Conservation (phyloP, 371 early-diverging fungal species). For the Mortierella sp. region DNA sequence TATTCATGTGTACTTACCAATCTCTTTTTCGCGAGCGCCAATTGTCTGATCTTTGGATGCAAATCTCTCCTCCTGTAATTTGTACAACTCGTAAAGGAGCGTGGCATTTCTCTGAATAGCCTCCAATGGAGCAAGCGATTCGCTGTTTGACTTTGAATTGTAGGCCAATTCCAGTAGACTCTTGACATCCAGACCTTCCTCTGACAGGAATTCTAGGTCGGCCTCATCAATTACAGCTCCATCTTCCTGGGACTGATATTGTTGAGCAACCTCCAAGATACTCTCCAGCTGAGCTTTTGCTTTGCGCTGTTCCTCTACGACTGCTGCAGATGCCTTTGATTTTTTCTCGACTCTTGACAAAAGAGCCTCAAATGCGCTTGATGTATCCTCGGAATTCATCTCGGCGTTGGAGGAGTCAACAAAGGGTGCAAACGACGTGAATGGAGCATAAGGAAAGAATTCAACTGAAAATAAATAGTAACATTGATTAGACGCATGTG, state of each 20-base stretch:
- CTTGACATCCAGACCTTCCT: conserved; percentile 40
- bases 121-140: conserved; percentile 24
- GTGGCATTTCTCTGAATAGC: conserved; percentile 44
- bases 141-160: background rate
- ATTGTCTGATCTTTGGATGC: conserved; percentile 44
- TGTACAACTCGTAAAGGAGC: conserved; percentile 36
- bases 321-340: conserved; percentile 2
- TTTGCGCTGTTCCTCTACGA: conserved; percentile 27
- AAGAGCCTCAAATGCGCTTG: conserved; percentile 35
- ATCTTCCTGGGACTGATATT: conserved; percentile 26
- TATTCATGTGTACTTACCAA: conserved; percentile 25
- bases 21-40: conserved; percentile 33
- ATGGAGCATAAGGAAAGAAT: conserved; percentile 36
- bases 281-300: conserved; percentile 28
- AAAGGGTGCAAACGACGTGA: conserved; percentile 53
- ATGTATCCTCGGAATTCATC: conserved; percentile 48
- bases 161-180: conserved; percentile 9
- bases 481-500: background rate
- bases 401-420: conserved; percentile 46
- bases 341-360: conserved; percentile 23
- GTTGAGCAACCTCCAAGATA: conserved; percentile 42
- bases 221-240: conserved; percentile 11
- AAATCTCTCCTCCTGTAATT: conserved; percentile 53
- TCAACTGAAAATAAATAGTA: conserved; percentile 33
- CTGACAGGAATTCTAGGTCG: conserved; percentile 25